Percentiles rank a stretch among this genome's conserved stretches.
phyloP scores from a whole-genome alignment of 257 asterid genomes.

The Coffea canephora region DNA sequence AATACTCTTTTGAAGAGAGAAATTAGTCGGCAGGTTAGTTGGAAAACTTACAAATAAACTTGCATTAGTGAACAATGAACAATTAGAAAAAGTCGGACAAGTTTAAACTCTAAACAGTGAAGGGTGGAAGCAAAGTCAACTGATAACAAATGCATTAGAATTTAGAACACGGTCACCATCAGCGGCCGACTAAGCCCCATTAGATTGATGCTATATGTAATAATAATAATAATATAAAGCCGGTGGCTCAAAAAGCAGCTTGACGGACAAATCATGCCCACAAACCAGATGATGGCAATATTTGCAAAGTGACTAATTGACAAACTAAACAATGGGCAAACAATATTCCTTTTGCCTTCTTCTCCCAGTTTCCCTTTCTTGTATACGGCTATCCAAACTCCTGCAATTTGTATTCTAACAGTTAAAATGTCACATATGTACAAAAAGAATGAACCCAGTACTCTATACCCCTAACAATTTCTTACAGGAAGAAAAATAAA shows the following conservation, averaged over 20 bases:
- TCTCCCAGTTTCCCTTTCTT: background rate
- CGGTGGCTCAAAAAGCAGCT: background rate
- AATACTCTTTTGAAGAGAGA: no score
- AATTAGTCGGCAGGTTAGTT: no score
- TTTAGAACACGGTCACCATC: background rate
- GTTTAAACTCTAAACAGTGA: no score
- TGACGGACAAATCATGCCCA: background rate
- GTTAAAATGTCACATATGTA: background rate
- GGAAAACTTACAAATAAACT: background rate
- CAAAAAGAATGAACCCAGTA: background rate
- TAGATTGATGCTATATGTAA: no score
- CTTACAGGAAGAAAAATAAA: no score
- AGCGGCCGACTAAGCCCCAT: background rate
- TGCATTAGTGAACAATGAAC: no score
- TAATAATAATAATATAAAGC: no score
- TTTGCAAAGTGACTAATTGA: background rate
- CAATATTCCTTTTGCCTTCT: background rate
- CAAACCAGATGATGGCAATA: background rate
- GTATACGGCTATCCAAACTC: background rate
- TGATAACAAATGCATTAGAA: background rate
- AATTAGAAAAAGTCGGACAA: background rate
- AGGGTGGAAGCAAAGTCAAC: background rate
- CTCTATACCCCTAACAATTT: background rate
- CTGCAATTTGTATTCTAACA: background rate
- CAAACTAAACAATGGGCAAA: background rate